Evolutionary conservation across 2,329 filamentous ascomycete genomes (phyloP).

Genomic region (Colletotrichum sansevieriae): DNA sequence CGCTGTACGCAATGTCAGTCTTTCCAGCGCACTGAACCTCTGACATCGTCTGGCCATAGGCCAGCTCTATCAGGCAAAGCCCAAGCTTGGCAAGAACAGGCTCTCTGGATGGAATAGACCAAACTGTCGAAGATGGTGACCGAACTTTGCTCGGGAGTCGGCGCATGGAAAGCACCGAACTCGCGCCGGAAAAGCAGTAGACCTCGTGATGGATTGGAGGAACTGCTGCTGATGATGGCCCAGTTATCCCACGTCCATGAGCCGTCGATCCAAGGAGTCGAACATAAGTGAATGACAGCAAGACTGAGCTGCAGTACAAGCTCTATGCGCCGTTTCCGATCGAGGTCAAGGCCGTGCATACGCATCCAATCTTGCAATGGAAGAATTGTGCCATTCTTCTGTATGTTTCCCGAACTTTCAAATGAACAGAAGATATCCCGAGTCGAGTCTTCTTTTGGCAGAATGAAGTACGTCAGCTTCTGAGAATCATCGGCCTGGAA

Average conservation of each 20-base stretch:
- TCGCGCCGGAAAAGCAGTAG: neutral
- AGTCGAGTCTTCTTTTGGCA: neutral
- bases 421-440: neutral
- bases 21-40: neutral
- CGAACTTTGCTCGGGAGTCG: fast-evolving
- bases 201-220: neutral
- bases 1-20: neutral
- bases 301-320: neutral
- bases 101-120: neutral
- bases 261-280: constrained; percentile 1
- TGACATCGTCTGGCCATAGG: neutral
- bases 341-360: neutral
- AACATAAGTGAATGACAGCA: neutral
- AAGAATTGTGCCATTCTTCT: neutral
- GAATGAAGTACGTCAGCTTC: neutral
- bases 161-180: neutral
- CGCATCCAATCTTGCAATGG: neutral
- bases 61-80: neutral
- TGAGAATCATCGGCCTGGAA: neutral
- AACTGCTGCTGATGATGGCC: neutral
- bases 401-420: neutral
- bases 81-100: neutral
- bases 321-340: constrained; percentile 4
- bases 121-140: neutral
- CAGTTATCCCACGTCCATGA: neutral